These are phyloP conservation scores for Ogataea nonfermentans DNA, from an alignment of 805 yeast genomes.

Conservation along the genomic window DNA sequence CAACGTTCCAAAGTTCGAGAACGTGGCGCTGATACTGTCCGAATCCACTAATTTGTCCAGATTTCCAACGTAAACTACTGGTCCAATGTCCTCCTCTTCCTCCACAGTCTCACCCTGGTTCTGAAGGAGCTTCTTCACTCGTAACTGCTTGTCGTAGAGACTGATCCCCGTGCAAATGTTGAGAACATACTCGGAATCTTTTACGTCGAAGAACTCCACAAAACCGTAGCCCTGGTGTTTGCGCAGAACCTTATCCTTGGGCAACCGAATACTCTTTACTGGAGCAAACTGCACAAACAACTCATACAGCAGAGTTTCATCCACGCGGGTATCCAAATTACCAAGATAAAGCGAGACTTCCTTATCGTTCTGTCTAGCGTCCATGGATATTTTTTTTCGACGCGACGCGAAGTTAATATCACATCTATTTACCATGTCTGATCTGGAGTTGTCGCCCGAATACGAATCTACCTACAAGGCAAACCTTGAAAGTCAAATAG, in stretches of 20 bases:
- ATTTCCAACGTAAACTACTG: slow-evolving; percentile 54
- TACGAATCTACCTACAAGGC: slow-evolving; percentile 16
- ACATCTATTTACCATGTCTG: slow-evolving; percentile 4
- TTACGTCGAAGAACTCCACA: slow-evolving; percentile 58
- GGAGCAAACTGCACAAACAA: slow-evolving; percentile 85
- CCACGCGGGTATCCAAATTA: slow-evolving; percentile 72
- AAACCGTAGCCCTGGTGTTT: slow-evolving; percentile 88
- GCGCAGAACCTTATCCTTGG: slow-evolving; percentile 70
- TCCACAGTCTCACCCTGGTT: slow-evolving; percentile 10
- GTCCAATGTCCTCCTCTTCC: slow-evolving; percentile 40
- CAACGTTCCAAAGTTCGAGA: slow-evolving; percentile 67
- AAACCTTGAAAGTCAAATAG: slow-evolving; percentile 25
- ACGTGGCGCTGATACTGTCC: slow-evolving; percentile 51
- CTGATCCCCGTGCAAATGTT: slow-evolving; percentile 58
- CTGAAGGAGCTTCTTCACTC: slow-evolving; percentile 45
- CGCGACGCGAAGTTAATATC: slow-evolving; percentile 12
- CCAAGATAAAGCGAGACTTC: slow-evolving; percentile 76
- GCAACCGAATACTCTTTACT: slow-evolving; percentile 64
- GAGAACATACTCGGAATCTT: slow-evolving; percentile 70
- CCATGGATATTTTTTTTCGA: slow-evolving; percentile 7
- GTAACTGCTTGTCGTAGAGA: slow-evolving; percentile 59
- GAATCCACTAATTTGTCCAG: slow-evolving; percentile 67
- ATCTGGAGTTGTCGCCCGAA: slow-evolving; percentile 6
- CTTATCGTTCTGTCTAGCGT: slow-evolving; percentile 37
- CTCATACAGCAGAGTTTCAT: slow-evolving; percentile 73